Evolutionary conservation across 169 alveolate genomes (phyloP), one percentile per base, ranked within the genome.

Genomic region (Blepharisma undulans): DNA sequence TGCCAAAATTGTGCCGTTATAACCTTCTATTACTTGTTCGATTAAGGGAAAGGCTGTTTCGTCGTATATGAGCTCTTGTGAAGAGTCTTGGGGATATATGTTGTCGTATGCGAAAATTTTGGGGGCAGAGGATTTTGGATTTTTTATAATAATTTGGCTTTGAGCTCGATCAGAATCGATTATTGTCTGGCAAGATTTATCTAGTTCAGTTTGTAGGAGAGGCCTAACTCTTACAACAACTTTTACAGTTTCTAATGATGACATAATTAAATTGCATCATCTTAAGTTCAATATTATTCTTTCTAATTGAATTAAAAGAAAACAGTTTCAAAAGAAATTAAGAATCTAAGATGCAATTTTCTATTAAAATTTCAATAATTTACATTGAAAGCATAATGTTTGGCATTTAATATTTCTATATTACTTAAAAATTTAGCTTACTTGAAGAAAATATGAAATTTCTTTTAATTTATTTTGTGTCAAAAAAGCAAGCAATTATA

Each of bases 21-120:
- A 98, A 21, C 99, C 99, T 90, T 97, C 98, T 79, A 97, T 93
- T 59, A 97, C 98, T 81, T 98, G 96, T 89, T 98, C 99, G 72
- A 98, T 98, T 77, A 98, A 94, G 48, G 97, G 98, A 81, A 95
- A 96, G 4, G 99, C 99, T 16, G 98, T 96, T 76, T 97, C 98
- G 61, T 97, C 98, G 92, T 97, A 98, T 19, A 98, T 96, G 87
- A 89, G 91, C 48, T 95, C 86, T 94, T 98, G 97, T 6, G 94
- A 61, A 0, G 97, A 92, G 74, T 95, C 97, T 90, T 81, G 80
- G 36, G 93, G 97, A 87, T 94, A 97, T 7, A 96, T 97, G 78
- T 95, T 91, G 92, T 97, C 98, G 81, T 88, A 97, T 4, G 96
- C 88, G 87, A 90, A 91, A 19, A 74, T 21, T 77, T 90, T 90